phyloP scores from a whole-genome alignment of 768 basidiomycete genomes.

The Agaricus sinodeliciosus region DNA sequence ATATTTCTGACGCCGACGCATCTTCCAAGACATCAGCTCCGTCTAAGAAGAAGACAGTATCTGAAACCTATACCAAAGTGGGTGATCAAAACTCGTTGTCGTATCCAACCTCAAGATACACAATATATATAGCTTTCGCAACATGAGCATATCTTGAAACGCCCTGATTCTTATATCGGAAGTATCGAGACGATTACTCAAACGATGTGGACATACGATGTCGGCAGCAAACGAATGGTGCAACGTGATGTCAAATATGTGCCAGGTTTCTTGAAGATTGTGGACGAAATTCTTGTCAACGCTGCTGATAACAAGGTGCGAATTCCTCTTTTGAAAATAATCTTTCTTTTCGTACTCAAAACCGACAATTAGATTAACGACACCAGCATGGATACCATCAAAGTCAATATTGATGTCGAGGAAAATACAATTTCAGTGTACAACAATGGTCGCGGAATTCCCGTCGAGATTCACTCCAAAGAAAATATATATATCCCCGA shows the following conservation, averaged over 20 bases:
- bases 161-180: conserved; percentile 94
- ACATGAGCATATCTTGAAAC: conserved; percentile 89
- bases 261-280: conserved; percentile 98
- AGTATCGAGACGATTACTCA: conserved; percentile 87
- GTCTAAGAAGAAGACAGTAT: conserved; percentile 77
- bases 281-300: conserved; percentile 98
- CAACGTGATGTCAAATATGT: conserved; percentile 83
- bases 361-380: conserved; percentile 72
- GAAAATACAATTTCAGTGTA: conserved; percentile 83
- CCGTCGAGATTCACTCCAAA: conserved; percentile 89
- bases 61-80: conserved; percentile 89
- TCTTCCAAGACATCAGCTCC: background rate
- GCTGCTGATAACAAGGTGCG: conserved; percentile 97
- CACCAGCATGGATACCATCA: conserved; percentile 82
- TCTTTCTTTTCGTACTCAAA: background rate
- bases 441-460: conserved; percentile 96
- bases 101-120: background rate
- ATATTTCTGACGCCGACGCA: background rate
- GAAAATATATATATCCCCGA: conserved; percentile 97
- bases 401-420: conserved; percentile 81
- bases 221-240: conserved; percentile 77
- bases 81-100: conserved; percentile 15
- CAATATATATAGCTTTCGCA: conserved; percentile 65
- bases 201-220: conserved; percentile 91
- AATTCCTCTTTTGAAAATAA: conserved; percentile 1